Percentiles rank a stretch among this genome's conserved stretches.
These are phyloP conservation scores for Arctium minus DNA, from an alignment of 129 eudicot species.

Conservation along the genomic window DNA sequence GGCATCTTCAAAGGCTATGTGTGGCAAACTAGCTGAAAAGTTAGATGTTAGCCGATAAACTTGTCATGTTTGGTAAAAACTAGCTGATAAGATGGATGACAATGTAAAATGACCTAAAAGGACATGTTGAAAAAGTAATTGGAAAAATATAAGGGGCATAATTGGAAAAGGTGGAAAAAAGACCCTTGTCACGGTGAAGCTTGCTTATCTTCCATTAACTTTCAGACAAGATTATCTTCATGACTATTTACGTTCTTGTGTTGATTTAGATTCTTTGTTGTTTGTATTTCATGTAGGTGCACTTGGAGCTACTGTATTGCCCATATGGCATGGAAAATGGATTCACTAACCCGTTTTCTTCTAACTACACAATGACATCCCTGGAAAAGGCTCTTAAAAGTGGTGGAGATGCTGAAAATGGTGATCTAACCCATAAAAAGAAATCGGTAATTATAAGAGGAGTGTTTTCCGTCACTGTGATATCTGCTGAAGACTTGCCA, in stretches of 20 bases:
- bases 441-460: constrained; percentile 72
- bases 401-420: constrained; percentile 56
- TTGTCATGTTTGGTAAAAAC: neutral
- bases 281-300: constrained; percentile 53
- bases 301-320: constrained; percentile 80
- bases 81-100: neutral
- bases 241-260: neutral
- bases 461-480: constrained; percentile 79
- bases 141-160: neutral
- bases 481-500: constrained; percentile 87
- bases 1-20: neutral
- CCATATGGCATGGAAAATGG: constrained; percentile 77
- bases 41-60: neutral
- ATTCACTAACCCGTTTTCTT: constrained; percentile 65
- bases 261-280: neutral
- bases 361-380: constrained; percentile 69
- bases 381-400: constrained; percentile 74
- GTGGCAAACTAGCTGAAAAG: neutral
- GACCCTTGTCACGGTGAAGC: neutral
- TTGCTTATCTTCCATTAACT: neutral
- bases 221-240: neutral
- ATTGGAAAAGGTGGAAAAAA: neutral
- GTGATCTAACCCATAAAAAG: constrained; percentile 37
- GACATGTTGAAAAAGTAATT: neutral
- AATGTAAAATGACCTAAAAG: neutral